phyloP scores from a whole-genome alignment of 2,329 filamentous ascomycete genomes.

The Colletotrichum abscissum region DNA sequence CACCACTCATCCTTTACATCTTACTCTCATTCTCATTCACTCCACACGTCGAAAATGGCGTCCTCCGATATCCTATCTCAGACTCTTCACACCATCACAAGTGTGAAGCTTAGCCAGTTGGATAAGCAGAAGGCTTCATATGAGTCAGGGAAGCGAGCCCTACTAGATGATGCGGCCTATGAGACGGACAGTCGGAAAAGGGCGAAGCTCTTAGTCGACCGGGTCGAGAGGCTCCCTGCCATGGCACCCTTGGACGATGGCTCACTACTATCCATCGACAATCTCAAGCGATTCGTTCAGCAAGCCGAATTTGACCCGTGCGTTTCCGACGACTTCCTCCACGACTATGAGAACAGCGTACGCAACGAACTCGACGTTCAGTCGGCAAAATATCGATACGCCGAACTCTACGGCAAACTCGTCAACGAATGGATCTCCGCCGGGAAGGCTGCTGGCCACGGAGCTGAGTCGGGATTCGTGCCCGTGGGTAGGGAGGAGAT shows the following conservation, averaged over 20 bases:
- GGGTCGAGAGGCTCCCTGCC: conserved; percentile 47
- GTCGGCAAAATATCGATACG: conserved; percentile 65
- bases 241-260: conserved; percentile 44
- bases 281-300: conserved; percentile 62
- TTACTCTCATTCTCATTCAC: background rate
- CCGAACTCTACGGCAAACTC: conserved; percentile 65
- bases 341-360: conserved; percentile 59
- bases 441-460: conserved; percentile 43
- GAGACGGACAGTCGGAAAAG: conserved; percentile 43
- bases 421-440: conserved; percentile 64
- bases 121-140: conserved; percentile 62
- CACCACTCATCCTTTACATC: background rate
- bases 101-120: conserved; percentile 67
- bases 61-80: conserved; percentile 57
- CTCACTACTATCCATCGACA: conserved; percentile 47
- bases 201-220: conserved; percentile 47
- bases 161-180: conserved; percentile 46
- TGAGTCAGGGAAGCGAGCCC: conserved; percentile 55
- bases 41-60: conserved; percentile 41
- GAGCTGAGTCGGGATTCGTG: conserved; percentile 53
- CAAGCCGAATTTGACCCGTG: conserved; percentile 66
- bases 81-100: conserved; percentile 65
- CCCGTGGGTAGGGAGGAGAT: conserved; percentile 63
- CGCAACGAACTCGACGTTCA: conserved; percentile 58
- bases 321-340: conserved; percentile 57